phyloP scores from a whole-genome alignment of 768 basidiomycete genomes.

The Heimioporus sp. region DNA sequence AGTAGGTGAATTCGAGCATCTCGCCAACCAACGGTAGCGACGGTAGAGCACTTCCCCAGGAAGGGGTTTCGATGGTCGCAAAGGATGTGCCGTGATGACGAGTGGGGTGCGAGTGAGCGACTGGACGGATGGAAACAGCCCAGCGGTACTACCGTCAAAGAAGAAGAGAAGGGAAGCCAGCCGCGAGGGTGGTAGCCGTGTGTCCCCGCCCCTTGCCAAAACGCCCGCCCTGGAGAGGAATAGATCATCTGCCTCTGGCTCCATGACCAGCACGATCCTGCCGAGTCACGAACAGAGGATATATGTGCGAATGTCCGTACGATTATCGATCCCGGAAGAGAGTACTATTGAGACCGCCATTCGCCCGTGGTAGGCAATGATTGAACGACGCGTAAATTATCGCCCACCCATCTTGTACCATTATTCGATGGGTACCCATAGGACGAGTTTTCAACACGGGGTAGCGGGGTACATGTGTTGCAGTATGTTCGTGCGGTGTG shows the following conservation, averaged over 20 bases:
- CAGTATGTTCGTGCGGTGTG: conserved; percentile 16
- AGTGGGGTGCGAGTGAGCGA: conserved; percentile 45
- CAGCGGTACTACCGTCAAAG: conserved; percentile 20
- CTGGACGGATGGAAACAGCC: conserved; percentile 35
- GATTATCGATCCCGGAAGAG: conserved; percentile 27
- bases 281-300: conserved; percentile 39
- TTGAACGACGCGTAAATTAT: conserved; percentile 42
- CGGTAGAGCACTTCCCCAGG: conserved; percentile 41
- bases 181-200: conserved; percentile 27
- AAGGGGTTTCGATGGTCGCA: conserved; percentile 47
- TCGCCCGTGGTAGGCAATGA: conserved; percentile 34
- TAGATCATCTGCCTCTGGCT: conserved; percentile 21
- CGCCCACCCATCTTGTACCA: conserved; percentile 39
- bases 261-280: conserved; percentile 5
- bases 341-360: conserved; percentile 42
- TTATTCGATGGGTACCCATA: conserved; percentile 8
- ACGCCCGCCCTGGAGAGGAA: conserved; percentile 42
- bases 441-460: conserved; percentile 15
- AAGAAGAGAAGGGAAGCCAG: conserved; percentile 34
- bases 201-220: conserved; percentile 53
- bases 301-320: conserved; percentile 34
- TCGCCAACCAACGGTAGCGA: conserved; percentile 34
- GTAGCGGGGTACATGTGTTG: conserved; percentile 19
- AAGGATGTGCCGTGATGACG: conserved; percentile 50
- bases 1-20: conserved; percentile 28